Evolutionary conservation across 306 rosid species (phyloP).

Genomic region (Vigna unguiculata): DNA sequence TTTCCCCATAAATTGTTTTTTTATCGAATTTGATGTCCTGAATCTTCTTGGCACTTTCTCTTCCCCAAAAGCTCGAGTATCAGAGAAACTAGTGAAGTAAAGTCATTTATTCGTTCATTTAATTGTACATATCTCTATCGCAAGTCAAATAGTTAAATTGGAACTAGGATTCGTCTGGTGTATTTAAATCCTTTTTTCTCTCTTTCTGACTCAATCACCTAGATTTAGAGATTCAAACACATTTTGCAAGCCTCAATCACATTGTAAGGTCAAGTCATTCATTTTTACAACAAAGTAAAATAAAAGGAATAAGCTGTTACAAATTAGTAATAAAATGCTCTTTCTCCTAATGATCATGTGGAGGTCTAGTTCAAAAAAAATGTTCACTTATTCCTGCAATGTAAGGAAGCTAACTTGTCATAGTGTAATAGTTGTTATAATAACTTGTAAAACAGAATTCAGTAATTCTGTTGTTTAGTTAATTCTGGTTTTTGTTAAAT

Average conservation of each 20-base stretch:
- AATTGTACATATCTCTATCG: not conserved
- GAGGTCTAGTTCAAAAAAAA: not conserved
- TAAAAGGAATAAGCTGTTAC: not conserved
- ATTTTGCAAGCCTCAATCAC: not conserved
- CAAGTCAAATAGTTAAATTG: slow-evolving; percentile 3
- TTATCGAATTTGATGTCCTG: not conserved
- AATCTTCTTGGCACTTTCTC: not conserved
- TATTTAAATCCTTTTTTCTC: not conserved
- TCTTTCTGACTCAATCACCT: too few species aligned
- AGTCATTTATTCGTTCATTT: not conserved
- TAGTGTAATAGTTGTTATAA: too few species aligned
- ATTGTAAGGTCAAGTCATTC: not conserved
- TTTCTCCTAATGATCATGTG: not conserved
- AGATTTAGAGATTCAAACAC: not conserved
- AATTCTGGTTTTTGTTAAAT: too few species aligned
- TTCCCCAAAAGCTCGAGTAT: not conserved
- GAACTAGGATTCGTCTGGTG: not conserved
- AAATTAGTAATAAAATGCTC: not conserved
- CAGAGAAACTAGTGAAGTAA: not conserved
- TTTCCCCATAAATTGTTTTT: not conserved
- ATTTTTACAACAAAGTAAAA: not conserved
- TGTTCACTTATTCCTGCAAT: not conserved
- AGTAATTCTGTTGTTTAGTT: too few species aligned
- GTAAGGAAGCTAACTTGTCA: not conserved
- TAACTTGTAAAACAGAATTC: too few species aligned